Evolutionary conservation across 495 filamentous ascomycete genomes (phyloP).

Genomic region (Talaromyces liani): DNA sequence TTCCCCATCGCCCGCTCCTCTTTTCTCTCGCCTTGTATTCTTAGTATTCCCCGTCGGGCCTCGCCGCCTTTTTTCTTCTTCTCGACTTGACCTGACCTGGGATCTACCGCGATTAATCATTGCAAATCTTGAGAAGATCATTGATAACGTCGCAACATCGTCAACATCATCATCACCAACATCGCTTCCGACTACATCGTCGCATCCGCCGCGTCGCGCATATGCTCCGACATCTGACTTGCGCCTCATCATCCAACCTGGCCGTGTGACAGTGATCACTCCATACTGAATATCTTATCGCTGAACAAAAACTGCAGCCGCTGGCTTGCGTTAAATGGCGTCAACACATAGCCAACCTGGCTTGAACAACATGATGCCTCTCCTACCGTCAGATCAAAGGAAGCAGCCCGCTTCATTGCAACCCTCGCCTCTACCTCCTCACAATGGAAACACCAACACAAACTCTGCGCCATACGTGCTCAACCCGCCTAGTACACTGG

Average conservation of each 20-base stretch:
- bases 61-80: slow-evolving; percentile 8
- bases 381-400: slow-evolving; percentile 27
- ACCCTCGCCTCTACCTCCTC: slow-evolving; percentile 44
- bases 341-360: slow-evolving; percentile 48
- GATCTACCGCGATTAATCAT: neutral
- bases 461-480: slow-evolving; percentile 38
- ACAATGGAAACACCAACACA: slow-evolving; percentile 28
- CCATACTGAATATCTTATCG: neutral
- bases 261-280: neutral
- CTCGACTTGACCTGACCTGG: neutral
- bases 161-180: neutral
- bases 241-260: neutral
- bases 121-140: neutral
- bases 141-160: neutral
- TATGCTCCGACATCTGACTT: neutral
- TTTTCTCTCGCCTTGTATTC: slow-evolving; percentile 2
- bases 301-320: neutral
- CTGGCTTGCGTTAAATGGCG: slow-evolving; percentile 38
- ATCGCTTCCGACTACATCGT: neutral
- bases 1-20: neutral
- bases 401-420: slow-evolving; percentile 26
- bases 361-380: slow-evolving; percentile 1
- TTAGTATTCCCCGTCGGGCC: slow-evolving; percentile 2
- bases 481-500: slow-evolving; percentile 41
- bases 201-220: neutral